These are phyloP conservation scores for Curvularia sp. DNA, from an alignment of 2,329 filamentous ascomycete genomes.

Conservation along the genomic window DNA sequence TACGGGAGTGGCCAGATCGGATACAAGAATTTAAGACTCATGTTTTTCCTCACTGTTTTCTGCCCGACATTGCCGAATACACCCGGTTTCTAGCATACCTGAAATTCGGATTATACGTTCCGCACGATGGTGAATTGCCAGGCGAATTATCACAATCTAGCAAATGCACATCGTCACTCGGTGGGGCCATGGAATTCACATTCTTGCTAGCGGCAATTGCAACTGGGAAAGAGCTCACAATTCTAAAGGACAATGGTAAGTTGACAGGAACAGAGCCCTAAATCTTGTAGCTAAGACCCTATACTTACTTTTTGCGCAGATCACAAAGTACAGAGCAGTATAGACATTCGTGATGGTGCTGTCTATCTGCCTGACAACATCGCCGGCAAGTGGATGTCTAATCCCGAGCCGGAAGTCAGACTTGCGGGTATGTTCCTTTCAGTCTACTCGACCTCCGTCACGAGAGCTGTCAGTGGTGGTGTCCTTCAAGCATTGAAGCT, in stretches of 20 bases:
- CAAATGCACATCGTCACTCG: slow-evolving; percentile 17
- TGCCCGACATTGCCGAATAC: slow-evolving; percentile 51
- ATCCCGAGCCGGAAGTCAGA: slow-evolving; percentile 62
- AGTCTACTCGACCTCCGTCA: slow-evolving; percentile 76
- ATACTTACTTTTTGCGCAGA: slow-evolving; percentile 27
- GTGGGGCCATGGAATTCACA: slow-evolving; percentile 39
- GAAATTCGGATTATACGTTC: slow-evolving; percentile 43
- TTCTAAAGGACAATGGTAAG: slow-evolving; percentile 53
- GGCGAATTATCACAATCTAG: slow-evolving; percentile 18
- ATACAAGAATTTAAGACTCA: slow-evolving; percentile 55
- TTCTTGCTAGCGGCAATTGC: slow-evolving; percentile 52
- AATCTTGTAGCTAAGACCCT: not conserved
- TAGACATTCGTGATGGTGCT: slow-evolving; percentile 43
- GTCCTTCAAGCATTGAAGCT: slow-evolving; percentile 69
- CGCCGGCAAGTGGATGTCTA: slow-evolving; percentile 50
- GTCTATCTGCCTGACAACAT: slow-evolving; percentile 62
- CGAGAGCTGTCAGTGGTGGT: slow-evolving; percentile 71
- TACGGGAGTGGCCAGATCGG: slow-evolving; percentile 47
- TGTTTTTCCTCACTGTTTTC: slow-evolving; percentile 58
- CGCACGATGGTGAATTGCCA: slow-evolving; percentile 27
- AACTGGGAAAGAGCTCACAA: slow-evolving; percentile 56
- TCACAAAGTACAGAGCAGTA: slow-evolving; percentile 27
- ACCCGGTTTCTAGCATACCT: slow-evolving; percentile 51
- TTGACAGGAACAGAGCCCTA: not conserved
- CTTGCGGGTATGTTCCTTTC: slow-evolving; percentile 83